These are phyloP conservation scores for Catharanthus roseus DNA, from an alignment of 257 asterid species.

Conservation along the genomic window DNA sequence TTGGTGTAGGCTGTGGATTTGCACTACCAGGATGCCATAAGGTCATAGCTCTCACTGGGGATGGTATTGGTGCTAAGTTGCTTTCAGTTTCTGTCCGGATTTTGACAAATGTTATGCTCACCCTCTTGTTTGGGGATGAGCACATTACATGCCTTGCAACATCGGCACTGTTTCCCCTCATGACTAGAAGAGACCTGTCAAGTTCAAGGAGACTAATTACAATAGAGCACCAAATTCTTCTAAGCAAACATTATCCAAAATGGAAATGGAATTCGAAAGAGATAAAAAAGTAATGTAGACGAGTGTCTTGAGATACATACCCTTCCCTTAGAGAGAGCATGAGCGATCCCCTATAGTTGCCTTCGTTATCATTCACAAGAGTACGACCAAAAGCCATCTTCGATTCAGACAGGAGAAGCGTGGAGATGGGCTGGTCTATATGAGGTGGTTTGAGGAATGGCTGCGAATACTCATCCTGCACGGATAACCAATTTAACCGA, in stretches of 20 bases:
- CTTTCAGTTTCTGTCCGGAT: constrained; percentile 48
- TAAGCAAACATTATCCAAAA: background rate
- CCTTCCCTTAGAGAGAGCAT: constrained; percentile 79
- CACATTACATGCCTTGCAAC: constrained; percentile 94
- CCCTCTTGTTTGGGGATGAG: constrained; percentile 74
- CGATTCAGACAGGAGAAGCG: constrained; percentile 82
- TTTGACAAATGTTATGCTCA: constrained; percentile 74
- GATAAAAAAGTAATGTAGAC: background rate
- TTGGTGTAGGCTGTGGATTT: constrained; percentile 38
- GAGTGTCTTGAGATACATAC: constrained; percentile 30
- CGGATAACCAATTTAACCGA: background rate
- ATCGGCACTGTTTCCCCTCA: constrained; percentile 94
- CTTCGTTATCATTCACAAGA: constrained; percentile 67
- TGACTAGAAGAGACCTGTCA: constrained; percentile 77
- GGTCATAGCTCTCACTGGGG: constrained; percentile 46
- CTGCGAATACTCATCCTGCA: constrained; percentile 88
- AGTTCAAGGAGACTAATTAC: constrained; percentile 5
- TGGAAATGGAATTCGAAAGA: background rate
- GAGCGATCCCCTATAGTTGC: constrained; percentile 84
- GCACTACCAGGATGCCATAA: constrained; percentile 74
- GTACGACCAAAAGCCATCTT: constrained; percentile 88
- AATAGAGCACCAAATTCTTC: background rate
- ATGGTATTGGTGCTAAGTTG: constrained; percentile 26
- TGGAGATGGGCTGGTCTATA: constrained; percentile 82
- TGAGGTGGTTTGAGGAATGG: constrained; percentile 98